Base-by-base conservation (phyloP, 208 protist species). In the Wallacemonas collosoma region DNA sequence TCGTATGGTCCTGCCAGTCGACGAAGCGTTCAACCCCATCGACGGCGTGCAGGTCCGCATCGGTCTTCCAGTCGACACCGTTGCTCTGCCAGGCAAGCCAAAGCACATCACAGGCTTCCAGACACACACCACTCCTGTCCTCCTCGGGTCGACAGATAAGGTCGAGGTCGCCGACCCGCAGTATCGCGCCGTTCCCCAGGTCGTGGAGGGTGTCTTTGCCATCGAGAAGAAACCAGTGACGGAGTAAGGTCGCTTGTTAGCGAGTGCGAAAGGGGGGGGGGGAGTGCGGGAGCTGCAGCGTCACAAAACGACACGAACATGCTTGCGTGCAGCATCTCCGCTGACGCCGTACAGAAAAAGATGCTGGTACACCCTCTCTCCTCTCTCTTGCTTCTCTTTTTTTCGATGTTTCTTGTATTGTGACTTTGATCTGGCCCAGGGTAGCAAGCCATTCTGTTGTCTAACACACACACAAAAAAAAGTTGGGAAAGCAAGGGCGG, bases 41-140 rank as follows among this genome's bases (percentile, higher is more conserved):
- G 72, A 87, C n/a, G 80, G 83, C 2, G 91, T 99, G 2, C 80
- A 96, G 64, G 98, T 99, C 39, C 86, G 94, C 39, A 91, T 98
- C 51, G 92, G 94, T 51, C 81, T 86, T 41, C 90, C 95, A 0
- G 96, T 99, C 1, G 98, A 99, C 79, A 98, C 95, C 2, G 98
- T 99, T 2, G 99, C 98, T 2, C 89, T 98, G 58, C 98, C 98
- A 3, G 99, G 98, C 48, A 97, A 98, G 76, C 98, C 98, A 4
- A 99, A 99, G 84, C 82, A 96, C 1, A 99, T 99, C 88, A 99
- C 99, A 9, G 99, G 99, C 55, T 99, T 99, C 81, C 98, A 99
- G 79, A 99, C 99, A n/a, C 97, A 99, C 72, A 98, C 82, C 3
- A 99, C 99, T 2, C 99, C 99, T 38, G 98, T 99, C 3, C 86